Evolutionary conservation across 2,329 filamentous ascomycete genomes (phyloP).

Genomic region (Trichoderma oligosporum): DNA sequence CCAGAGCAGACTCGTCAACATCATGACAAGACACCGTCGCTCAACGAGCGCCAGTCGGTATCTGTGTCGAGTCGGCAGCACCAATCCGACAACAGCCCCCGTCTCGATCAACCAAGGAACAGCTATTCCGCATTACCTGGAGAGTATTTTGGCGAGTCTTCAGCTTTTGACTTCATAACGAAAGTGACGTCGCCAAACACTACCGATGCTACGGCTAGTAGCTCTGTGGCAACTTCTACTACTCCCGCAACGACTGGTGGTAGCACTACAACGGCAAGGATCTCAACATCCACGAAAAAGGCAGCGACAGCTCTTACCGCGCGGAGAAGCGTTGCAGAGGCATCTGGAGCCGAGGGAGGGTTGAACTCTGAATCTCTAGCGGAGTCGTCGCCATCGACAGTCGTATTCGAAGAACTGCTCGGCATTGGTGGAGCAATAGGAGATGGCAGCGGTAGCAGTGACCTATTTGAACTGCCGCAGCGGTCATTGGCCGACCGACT

Average conservation of each 20-base stretch:
- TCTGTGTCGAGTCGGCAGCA: not conserved
- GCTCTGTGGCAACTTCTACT: not conserved
- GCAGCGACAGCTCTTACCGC: not conserved
- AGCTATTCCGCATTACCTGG: slow-evolving; percentile 8
- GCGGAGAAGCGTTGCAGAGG: not conserved
- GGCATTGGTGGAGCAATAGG: slow-evolving; percentile 9
- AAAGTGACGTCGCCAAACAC: slow-evolving; percentile 12
- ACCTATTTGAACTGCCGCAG: slow-evolving; percentile 11
- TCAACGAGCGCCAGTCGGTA: not conserved
- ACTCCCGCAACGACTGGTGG: not conserved
- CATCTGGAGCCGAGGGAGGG: not conserved
- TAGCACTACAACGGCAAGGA: not conserved
- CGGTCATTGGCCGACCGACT: slow-evolving; percentile 5
- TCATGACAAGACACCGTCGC: not conserved
- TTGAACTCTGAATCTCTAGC: slow-evolving; percentile 5
- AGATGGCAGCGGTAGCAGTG: slow-evolving; percentile 3
- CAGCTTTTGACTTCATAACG: slow-evolving; percentile 9
- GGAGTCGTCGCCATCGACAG: slow-evolving; percentile 8
- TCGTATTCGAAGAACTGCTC: slow-evolving; percentile 9
- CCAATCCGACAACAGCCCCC: not conserved
- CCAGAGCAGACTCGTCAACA: not conserved
- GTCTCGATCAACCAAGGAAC: not conserved
- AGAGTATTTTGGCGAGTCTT: slow-evolving; percentile 14
- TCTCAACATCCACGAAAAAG: not conserved
- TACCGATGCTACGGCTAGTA: not conserved